These are phyloP conservation scores for Collybiopsis luxurians DNA, from an alignment of 768 basidiomycete species.

Conservation along the genomic window DNA sequence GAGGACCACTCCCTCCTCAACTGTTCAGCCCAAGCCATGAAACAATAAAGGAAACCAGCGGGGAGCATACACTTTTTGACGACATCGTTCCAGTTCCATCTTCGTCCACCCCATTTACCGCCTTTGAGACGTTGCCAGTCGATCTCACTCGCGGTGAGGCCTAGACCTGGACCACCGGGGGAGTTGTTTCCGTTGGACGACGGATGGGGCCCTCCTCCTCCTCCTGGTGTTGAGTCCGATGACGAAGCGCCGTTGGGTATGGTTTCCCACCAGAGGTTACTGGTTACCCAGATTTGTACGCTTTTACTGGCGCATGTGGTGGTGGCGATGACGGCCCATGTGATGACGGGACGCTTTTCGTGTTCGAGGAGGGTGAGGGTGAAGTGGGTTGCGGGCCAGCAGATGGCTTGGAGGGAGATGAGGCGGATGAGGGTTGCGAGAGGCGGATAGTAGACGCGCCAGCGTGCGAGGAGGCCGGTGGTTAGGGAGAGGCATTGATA, in stretches of 20 bases:
- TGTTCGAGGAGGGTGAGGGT: conserved; percentile 75
- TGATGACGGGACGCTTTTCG: conserved; percentile 70
- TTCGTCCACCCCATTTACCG: conserved; percentile 54
- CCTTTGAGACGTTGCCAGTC: conserved; percentile 43
- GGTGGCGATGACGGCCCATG: conserved; percentile 89
- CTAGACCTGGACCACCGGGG: conserved; percentile 18
- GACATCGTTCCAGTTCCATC: conserved; percentile 83
- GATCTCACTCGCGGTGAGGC: conserved; percentile 18
- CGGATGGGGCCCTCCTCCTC: no score
- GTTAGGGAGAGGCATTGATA: conserved; percentile 87
- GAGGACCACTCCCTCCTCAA: conserved; percentile 40
- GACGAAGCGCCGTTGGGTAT: conserved; percentile 19
- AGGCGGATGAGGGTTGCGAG: conserved; percentile 88
- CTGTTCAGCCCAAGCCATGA: conserved; percentile 76
- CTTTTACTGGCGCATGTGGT: conserved; percentile 81
- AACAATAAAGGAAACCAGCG: conserved; percentile 68
- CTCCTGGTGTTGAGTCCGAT: neutral
- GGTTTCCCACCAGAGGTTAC: conserved; percentile 68
- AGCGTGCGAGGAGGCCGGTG: conserved; percentile 85
- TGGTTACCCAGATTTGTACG: conserved; percentile 95
- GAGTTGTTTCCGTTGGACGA: no score
- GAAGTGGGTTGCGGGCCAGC: conserved; percentile 91
- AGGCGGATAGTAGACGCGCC: conserved; percentile 89
- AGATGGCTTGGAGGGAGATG: conserved; percentile 90
- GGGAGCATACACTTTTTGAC: conserved; percentile 68